Evolutionary conservation across 768 basidiomycete genomes (phyloP).

Genomic region (Tephrocybe sp.): DNA sequence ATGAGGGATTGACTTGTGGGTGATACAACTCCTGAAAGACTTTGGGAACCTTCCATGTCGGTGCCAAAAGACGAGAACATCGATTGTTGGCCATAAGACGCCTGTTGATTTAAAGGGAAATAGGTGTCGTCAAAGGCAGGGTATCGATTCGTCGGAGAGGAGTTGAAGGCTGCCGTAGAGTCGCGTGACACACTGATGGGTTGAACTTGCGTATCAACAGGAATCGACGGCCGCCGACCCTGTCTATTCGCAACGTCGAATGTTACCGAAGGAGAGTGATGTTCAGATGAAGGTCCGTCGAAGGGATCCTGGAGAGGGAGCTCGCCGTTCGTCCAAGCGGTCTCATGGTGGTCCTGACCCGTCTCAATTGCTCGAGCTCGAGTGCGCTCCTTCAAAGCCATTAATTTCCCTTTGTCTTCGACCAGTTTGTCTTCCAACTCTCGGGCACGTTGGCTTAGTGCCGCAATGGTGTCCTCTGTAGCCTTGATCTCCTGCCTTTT

Average conservation of each 20-base stretch:
- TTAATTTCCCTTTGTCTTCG: conserved; percentile 58
- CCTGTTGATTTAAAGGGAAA: conserved; percentile 25
- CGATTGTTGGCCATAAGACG: conserved; percentile 14
- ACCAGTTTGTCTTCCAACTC: conserved; percentile 74
- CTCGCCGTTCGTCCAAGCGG: conserved; percentile 17
- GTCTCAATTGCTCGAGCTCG: conserved; percentile 46
- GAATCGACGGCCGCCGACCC: conserved; percentile 15
- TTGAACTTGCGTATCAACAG: conserved; percentile 18
- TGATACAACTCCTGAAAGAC: conserved; percentile 30
- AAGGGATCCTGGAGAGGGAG: conserved; percentile 3
- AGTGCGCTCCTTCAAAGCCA: conserved; percentile 59
- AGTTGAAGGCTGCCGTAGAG: conserved; percentile 22
- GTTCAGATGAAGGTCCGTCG: conserved; percentile 20
- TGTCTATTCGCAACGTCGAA: conserved; percentile 11
- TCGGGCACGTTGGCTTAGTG: conserved; percentile 63
- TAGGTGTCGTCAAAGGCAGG: conserved; percentile 41
- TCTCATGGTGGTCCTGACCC: conserved; percentile 21
- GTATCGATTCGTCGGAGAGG: conserved; percentile 31
- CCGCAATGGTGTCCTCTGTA: conserved; percentile 67
- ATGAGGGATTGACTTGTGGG: conserved; percentile 52
- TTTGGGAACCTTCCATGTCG: conserved; percentile 35
- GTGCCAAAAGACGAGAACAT: conserved; percentile 57
- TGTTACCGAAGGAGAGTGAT: conserved; percentile 3
- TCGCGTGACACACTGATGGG: conserved; percentile 31
- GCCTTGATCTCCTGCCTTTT: conserved; percentile 61